These are phyloP conservation scores for Phytophthora hibernalis DNA, from an alignment of 352 stramenopile species.

Conservation along the genomic window DNA sequence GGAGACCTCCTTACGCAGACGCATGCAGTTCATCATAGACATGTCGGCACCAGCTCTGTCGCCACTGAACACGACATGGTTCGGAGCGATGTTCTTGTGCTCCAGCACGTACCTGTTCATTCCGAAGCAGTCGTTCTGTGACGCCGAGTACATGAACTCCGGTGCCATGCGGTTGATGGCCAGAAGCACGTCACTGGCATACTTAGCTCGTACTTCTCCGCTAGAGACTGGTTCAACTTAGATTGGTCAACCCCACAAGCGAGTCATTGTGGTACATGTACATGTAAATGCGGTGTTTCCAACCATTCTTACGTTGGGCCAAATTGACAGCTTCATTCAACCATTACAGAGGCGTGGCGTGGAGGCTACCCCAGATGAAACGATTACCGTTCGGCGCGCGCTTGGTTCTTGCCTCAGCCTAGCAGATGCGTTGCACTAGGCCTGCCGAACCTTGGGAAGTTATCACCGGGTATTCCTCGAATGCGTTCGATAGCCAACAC, in stretches of 20 bases:
- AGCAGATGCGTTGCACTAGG: too few relatives aligned
- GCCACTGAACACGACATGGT: slow-evolving; percentile 45
- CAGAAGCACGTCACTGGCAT: slow-evolving; percentile 51
- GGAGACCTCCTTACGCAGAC: slow-evolving; percentile 28
- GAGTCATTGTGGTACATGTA: too few relatives aligned
- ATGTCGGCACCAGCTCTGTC: slow-evolving; percentile 57
- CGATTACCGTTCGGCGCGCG: too few relatives aligned
- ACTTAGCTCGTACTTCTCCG: slow-evolving; percentile 19
- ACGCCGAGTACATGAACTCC: slow-evolving; percentile 42
- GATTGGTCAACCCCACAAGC: slow-evolving; percentile 37
- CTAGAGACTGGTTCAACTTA: slow-evolving; percentile 32
- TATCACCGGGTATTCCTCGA: too few relatives aligned
- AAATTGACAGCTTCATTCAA: too few relatives aligned
- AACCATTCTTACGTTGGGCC: too few relatives aligned
- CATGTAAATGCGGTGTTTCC: too few relatives aligned
- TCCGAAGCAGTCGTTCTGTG: slow-evolving; percentile 45
- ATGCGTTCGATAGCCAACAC: too few relatives aligned
- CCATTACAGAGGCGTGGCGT: too few relatives aligned
- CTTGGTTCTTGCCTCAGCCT: too few relatives aligned
- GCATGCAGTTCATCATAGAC: slow-evolving; percentile 40
- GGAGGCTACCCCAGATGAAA: too few relatives aligned
- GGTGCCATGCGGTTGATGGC: slow-evolving; percentile 66
- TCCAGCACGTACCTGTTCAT: slow-evolving; percentile 54
- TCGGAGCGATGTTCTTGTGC: slow-evolving; percentile 27
- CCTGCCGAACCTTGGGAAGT: too few relatives aligned